These are phyloP conservation scores for Vitellaria paradoxa DNA, from an alignment of 179 eudicot genomes.

Conservation along the genomic window DNA sequence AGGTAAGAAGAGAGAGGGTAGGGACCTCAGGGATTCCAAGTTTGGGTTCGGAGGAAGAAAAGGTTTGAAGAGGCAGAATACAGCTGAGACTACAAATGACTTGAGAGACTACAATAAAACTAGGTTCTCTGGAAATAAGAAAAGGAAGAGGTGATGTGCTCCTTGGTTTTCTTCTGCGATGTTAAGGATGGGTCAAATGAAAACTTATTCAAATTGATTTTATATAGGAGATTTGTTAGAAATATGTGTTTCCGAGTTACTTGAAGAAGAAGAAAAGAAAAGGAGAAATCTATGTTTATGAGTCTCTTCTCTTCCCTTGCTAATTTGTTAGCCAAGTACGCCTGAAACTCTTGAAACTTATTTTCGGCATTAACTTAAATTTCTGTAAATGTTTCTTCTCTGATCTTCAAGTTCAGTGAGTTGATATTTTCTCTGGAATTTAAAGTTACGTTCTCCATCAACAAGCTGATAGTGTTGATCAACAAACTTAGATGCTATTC, in stretches of 20 bases:
- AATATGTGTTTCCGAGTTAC: no score
- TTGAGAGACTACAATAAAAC: slow-evolving; percentile 34
- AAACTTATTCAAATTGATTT: no score
- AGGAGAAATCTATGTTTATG: no score
- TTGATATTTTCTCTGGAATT: neutral
- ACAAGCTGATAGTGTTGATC: neutral
- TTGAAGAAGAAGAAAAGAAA: no score
- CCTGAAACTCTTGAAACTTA: neutral
- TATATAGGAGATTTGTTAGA: no score
- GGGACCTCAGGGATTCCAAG: slow-evolving; percentile 55
- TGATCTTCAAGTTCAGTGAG: neutral
- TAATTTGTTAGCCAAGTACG: no score
- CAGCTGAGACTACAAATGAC: slow-evolving; percentile 72
- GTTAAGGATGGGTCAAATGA: no score
- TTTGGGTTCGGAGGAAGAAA: slow-evolving; percentile 85
- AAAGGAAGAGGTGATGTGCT: slow-evolving; percentile 32
- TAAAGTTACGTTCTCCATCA: neutral
- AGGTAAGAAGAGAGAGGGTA: slow-evolving; percentile 53
- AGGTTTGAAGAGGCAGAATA: slow-evolving; percentile 86
- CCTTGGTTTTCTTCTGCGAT: no score
- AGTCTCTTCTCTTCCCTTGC: no score
- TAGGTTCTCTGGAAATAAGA: slow-evolving; percentile 27
- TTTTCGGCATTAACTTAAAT: neutral
- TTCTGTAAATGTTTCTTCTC: neutral
- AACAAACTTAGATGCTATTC: neutral